phyloP scores from a whole-genome alignment of 352 stramenopile genomes.

The Globisporangium mamillatum region DNA sequence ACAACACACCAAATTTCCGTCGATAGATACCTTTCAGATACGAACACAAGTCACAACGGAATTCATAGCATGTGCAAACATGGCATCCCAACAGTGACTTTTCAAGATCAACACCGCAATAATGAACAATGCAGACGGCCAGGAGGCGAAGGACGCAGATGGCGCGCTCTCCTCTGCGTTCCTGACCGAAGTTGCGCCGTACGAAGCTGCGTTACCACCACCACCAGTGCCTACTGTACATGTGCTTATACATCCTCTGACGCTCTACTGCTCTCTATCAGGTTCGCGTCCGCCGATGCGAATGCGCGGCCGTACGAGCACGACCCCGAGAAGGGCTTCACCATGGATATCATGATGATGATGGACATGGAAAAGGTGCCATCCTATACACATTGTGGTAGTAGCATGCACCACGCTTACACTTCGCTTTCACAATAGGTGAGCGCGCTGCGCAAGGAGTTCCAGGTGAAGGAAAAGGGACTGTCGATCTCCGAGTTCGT shows the following conservation, averaged over 20 bases:
- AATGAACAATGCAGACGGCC: neutral
- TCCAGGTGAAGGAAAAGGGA: constrained; percentile 77
- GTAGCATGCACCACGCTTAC: neutral
- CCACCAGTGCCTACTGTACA: neutral
- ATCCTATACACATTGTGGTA: neutral
- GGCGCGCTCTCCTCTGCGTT: constrained; percentile 11
- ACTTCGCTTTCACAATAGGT: constrained; percentile 28
- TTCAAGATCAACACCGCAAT: constrained; percentile 3
- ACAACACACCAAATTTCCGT: no score
- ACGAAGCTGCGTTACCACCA: neutral
- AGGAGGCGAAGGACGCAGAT: neutral
- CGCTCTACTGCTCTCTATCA: neutral
- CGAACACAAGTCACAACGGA: no score
- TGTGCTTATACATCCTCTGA: neutral
- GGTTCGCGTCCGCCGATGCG: constrained; percentile 1
- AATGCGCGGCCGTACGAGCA: constrained; percentile 53
- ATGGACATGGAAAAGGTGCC: constrained; percentile 83
- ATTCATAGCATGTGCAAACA: neutral
- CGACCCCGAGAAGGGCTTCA: constrained; percentile 81
- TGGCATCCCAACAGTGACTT: neutral
- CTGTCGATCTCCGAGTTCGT: constrained; percentile 85
- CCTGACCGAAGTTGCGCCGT: constrained; percentile 23
- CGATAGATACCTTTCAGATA: no score
- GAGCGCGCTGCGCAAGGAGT: constrained; percentile 76
- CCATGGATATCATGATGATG: constrained; percentile 93